A percentile compares a stretch with the other conserved stretches of the same genome.
Conservation (phyloP, 108 stramenopile genomes). For the Cyclotella choctawhatcheeana region DNA sequence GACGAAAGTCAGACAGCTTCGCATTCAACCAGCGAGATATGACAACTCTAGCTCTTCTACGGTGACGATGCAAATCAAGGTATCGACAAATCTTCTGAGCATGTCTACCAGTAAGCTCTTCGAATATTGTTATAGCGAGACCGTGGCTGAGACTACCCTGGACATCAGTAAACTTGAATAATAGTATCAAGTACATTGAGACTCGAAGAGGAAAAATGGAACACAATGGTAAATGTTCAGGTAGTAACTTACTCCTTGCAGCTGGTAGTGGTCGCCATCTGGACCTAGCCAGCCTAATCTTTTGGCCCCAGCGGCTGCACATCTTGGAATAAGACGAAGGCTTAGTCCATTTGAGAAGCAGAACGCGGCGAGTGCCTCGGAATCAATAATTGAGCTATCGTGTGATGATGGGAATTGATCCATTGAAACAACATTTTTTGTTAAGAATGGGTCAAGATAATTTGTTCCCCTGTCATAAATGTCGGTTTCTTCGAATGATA, state of each 20-base stretch:
- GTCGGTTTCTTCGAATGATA: conserved; percentile 34
- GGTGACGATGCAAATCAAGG: conserved; percentile 29
- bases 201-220: neutral
- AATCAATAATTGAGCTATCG: conserved; percentile 48
- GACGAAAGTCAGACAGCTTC: neutral
- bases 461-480: conserved; percentile 31
- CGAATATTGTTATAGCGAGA: conserved; percentile 45
- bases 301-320: conserved; percentile 52
- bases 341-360: conserved; percentile 58
- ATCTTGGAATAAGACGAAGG: conserved; percentile 45
- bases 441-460: conserved; percentile 48
- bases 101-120: conserved; percentile 51
- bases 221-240: neutral
- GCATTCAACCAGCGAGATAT: conserved; percentile 45
- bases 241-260: conserved; percentile 49
- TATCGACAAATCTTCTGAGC: conserved; percentile 17
- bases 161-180: conserved; percentile 51
- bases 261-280: conserved; percentile 44
- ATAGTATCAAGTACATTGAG: neutral
- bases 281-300: conserved; percentile 53
- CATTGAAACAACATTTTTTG: conserved; percentile 40
- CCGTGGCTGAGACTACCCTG: conserved; percentile 54
- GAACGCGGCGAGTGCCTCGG: conserved; percentile 56
- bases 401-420: conserved; percentile 40
- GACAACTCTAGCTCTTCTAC: conserved; percentile 27